These are phyloP conservation scores for Pulveroboletus sp. DNA, from an alignment of 768 basidiomycete genomes.

Conservation along the genomic window DNA sequence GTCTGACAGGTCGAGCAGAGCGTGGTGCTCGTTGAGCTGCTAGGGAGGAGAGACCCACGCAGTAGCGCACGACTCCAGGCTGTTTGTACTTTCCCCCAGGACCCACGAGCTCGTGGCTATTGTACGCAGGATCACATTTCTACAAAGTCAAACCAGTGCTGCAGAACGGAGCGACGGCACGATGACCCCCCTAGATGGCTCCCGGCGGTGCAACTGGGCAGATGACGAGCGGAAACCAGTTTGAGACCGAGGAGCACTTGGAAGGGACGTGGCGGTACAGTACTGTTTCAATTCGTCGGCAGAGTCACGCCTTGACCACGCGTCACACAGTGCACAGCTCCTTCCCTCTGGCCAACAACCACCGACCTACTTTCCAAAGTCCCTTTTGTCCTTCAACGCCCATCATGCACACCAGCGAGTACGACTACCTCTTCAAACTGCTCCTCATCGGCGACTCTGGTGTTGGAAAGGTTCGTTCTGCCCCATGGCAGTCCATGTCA, in stretches of 20 bases:
- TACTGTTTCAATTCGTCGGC: constrained; percentile 10
- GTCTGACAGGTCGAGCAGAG: background rate
- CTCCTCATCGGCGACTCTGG: constrained; percentile 94
- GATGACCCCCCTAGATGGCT: background rate
- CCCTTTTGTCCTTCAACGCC: constrained; percentile 17
- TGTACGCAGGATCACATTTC: background rate
- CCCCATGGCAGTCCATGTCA: constrained; percentile 12
- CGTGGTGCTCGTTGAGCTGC: background rate
- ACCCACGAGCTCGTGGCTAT: background rate
- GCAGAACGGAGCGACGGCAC: too few species aligned
- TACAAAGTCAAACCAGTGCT: background rate
- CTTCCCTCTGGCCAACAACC: constrained; percentile 32
- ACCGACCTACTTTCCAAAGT: constrained; percentile 29
- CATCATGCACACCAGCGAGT: constrained; percentile 86
- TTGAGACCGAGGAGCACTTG: constrained; percentile 3
- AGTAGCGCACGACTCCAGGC: too few species aligned
- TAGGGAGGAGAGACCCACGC: background rate
- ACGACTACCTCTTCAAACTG: constrained; percentile 95
- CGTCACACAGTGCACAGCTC: constrained; percentile 30
- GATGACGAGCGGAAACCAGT: background rate
- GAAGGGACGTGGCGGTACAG: constrained; percentile 24
- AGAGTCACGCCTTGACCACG: constrained; percentile 30
- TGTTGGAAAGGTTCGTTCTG: constrained; percentile 73
- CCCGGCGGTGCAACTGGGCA: background rate
- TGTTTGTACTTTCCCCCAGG: background rate